Conservation (phyloP, 176 grass and related monocot species). For the Hordeum marinum region DNA sequence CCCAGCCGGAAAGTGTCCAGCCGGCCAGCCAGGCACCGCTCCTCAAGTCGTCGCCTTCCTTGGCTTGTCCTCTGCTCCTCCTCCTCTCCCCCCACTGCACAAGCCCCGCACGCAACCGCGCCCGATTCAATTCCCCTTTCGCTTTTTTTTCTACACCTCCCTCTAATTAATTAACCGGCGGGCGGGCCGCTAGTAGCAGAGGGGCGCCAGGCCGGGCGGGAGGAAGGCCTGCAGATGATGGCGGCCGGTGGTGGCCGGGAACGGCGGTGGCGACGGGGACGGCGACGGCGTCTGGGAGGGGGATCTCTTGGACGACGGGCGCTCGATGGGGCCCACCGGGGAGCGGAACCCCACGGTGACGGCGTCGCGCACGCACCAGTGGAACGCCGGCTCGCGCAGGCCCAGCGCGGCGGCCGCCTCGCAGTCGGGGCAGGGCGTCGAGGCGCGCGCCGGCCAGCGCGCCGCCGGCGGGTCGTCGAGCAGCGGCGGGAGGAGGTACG, state of each 20-base stretch:
- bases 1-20: neutral
- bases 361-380: conserved; percentile 74
- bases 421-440: conserved; percentile 54
- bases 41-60: neutral
- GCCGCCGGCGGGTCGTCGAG: conserved; percentile 7
- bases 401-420: conserved; percentile 46
- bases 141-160: neutral
- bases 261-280: neutral
- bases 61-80: neutral
- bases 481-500: neutral
- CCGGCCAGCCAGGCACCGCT: neutral
- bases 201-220: conserved; percentile 17
- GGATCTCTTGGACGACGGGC: conserved; percentile 45
- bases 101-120: conserved; percentile 22
- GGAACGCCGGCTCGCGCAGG: conserved; percentile 52
- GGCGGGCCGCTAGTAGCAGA: conserved; percentile 12
- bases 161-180: neutral
- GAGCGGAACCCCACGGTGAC: conserved; percentile 67
- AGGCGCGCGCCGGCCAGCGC: neutral
- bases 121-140: neutral
- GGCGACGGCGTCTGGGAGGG: neutral
- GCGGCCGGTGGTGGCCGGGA: neutral
- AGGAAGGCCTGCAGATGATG: neutral
- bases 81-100: neutral
- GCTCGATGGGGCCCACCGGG: conserved; percentile 74